phyloP scores from a whole-genome alignment of 1,284 basidiomycete species.

The Mycena sp. region DNA sequence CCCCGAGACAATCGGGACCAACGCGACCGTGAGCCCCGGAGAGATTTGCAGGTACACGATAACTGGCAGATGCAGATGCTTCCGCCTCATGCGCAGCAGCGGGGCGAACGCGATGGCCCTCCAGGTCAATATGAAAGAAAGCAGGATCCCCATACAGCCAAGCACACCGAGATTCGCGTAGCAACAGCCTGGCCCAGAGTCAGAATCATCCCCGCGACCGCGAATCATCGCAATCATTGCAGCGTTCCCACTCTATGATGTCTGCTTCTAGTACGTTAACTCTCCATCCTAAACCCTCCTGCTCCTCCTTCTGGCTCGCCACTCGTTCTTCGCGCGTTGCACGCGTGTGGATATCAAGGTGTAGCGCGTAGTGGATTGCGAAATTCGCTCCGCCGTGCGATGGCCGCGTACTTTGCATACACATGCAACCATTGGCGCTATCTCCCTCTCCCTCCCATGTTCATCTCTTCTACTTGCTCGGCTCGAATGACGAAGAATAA shows the following conservation, averaged over 20 bases:
- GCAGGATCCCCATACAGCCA: too few species aligned
- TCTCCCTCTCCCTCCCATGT: not conserved
- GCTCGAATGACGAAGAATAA: slow-evolving; percentile 22
- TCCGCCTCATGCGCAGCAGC: not conserved
- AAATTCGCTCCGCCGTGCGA: too few species aligned
- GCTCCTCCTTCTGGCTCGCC: too few species aligned
- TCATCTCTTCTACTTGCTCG: slow-evolving; percentile 20
- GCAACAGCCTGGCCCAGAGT: slow-evolving; percentile 8
- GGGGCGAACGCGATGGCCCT: slow-evolving; percentile 11
- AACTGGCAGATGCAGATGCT: not conserved
- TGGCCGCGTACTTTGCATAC: too few species aligned
- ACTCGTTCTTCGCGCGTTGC: slow-evolving; percentile 18
- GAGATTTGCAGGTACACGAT: not conserved
- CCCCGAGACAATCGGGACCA: not conserved
- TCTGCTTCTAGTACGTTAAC: slow-evolving; percentile 33
- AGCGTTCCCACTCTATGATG: slow-evolving; percentile 13
- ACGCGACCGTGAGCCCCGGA: not conserved
- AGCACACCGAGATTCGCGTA: too few species aligned
- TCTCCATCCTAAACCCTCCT: slow-evolving; percentile 21
- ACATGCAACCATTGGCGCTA: not conserved
- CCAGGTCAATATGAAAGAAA: slow-evolving; percentile 21
- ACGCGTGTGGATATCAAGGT: not conserved
- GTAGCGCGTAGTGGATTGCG: too few species aligned
- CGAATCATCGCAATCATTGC: too few species aligned
- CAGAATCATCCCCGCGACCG: slow-evolving; percentile 17